Percentiles rank a stretch among this genome's conserved stretches.
These are phyloP conservation scores for Pythium sp. DNA, from an alignment of 352 stramenopile genomes.

Conservation along the genomic window DNA sequence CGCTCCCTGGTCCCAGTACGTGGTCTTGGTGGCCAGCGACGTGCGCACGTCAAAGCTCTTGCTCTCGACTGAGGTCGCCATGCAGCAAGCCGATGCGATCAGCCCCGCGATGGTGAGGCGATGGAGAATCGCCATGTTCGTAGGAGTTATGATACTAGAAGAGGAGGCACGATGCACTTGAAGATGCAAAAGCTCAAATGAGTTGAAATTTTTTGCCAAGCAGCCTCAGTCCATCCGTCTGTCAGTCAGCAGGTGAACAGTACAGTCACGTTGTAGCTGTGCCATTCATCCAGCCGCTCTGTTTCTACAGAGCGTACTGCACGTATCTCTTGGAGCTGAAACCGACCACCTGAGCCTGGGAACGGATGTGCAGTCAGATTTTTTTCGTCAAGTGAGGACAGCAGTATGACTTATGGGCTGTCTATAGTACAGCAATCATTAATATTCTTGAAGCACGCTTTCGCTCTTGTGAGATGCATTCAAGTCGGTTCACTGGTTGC, in stretches of 20 bases:
- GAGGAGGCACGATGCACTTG: background rate
- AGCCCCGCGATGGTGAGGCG: background rate
- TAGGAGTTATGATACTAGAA: background rate
- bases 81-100: background rate
- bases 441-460: too few species aligned
- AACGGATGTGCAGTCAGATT: background rate
- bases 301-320: background rate
- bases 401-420: background rate
- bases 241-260: background rate
- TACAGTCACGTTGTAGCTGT: background rate
- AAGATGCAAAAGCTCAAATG: background rate
- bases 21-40: constrained; percentile 35
- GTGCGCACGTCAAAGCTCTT: constrained; percentile 9
- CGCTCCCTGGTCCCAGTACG: constrained; percentile 31
- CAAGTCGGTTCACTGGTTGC: background rate
- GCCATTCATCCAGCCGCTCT: background rate
- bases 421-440: background rate
- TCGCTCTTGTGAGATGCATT: too few species aligned
- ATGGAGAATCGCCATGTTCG: background rate
- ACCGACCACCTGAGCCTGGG: background rate
- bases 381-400: background rate
- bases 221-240: background rate
- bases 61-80: background rate
- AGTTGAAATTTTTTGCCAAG: background rate
- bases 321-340: background rate